phyloP scores from a whole-genome alignment of 441 rosid species.

The Capsella rubella region DNA sequence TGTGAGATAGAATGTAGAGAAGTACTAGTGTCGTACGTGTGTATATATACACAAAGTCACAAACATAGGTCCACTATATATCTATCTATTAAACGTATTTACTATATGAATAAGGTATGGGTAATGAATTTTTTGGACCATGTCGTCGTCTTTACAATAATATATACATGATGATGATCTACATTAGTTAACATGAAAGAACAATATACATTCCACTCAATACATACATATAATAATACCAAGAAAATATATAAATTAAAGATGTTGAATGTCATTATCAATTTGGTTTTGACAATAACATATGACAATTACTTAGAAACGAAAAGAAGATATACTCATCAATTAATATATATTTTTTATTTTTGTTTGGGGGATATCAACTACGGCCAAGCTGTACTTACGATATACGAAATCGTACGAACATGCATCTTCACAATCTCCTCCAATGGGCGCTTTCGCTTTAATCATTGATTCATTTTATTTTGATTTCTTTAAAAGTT shows the following conservation, averaged over 20 bases:
- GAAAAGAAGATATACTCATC: neutral
- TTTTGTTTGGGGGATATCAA: conserved; percentile 3
- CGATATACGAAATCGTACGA: conserved; percentile 41
- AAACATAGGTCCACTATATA: conserved; percentile 32
- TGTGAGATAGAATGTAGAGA: conserved; percentile 24
- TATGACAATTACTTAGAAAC: neutral
- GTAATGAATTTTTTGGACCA: conserved; percentile 29
- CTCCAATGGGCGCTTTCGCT: conserved; percentile 18
- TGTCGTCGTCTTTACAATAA: conserved; percentile 40
- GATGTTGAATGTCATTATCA: neutral
- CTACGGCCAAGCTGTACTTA: conserved; percentile 35
- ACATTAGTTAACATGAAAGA: conserved; percentile 21
- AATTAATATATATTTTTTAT: neutral
- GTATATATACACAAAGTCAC: conserved; percentile 36
- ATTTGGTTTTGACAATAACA: neutral
- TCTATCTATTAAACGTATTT: conserved; percentile 1
- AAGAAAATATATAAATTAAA: conserved; percentile 2
- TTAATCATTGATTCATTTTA: conserved; percentile 32
- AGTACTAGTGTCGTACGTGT: conserved; percentile 43
- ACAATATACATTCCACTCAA: neutral
- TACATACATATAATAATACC: neutral
- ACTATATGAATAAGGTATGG: conserved; percentile 30
- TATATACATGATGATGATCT: neutral
- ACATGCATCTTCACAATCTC: conserved; percentile 26
- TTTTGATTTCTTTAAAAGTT: neutral